Percentiles rank a stretch among this genome's conserved stretches.
Evolutionary conservation across 306 rosid species (phyloP).

Genomic region (Abrus precatorius): DNA sequence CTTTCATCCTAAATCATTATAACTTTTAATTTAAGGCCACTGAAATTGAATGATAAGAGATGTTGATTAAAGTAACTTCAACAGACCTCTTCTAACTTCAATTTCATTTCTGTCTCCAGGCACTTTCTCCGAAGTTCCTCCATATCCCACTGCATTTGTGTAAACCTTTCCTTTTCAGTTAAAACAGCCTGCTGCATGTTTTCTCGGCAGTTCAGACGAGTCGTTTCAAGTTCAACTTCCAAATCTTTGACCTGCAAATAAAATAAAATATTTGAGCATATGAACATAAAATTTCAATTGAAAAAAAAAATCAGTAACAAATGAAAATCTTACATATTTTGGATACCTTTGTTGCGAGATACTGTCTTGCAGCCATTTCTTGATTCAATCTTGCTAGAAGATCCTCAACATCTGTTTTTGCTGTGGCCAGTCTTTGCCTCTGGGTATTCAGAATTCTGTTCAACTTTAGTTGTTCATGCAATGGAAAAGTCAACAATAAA

Average conservation of each 20-base stretch:
- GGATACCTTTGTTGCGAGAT: constrained; percentile 79
- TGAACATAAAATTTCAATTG: constrained; percentile 10
- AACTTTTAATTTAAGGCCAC: constrained; percentile 41
- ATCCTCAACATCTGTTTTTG: constrained; percentile 81
- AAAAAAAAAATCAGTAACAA: constrained; percentile 32
- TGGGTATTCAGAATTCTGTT: constrained; percentile 72
- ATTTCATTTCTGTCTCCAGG: constrained; percentile 73
- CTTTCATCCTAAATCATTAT: constrained; percentile 76
- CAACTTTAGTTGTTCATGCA: constrained; percentile 66
- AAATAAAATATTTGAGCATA: constrained; percentile 41
- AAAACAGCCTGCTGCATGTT: constrained; percentile 82
- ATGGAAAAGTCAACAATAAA: constrained; percentile 62
- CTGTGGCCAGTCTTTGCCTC: constrained; percentile 70
- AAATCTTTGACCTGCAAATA: constrained; percentile 80
- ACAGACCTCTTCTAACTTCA: constrained; percentile 76
- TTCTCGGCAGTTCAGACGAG: constrained; percentile 71
- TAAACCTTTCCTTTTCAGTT: constrained; percentile 76
- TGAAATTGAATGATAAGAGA: constrained; percentile 45
- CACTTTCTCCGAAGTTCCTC: constrained; percentile 79
- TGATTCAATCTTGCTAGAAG: constrained; percentile 87
- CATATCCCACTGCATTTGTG: constrained; percentile 94
- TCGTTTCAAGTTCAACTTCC: constrained; percentile 94
- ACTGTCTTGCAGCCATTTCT: constrained; percentile 83
- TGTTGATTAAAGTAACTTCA: constrained; percentile 36
- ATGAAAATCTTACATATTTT: constrained; percentile 6